Evolutionary conservation across 108 stramenopile species (phyloP).

Genomic region (Parietichytrium sp.): DNA sequence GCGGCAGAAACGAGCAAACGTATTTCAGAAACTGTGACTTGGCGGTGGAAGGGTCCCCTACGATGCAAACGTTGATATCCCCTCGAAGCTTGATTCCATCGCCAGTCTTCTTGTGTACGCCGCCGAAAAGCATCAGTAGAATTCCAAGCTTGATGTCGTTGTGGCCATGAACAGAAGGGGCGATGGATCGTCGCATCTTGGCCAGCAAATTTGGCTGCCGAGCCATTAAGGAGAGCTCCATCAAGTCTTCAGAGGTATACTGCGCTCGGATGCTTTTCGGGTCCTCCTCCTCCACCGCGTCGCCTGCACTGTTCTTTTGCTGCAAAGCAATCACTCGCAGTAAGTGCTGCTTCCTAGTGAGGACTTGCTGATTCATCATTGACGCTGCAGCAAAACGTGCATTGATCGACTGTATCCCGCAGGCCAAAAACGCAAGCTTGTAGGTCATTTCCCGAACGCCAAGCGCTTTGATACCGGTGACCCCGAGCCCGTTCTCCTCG

Average conservation of each 20-base stretch:
- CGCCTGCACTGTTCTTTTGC: conserved; percentile 50
- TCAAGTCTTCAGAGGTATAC: conserved; percentile 77
- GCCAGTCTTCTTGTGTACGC: conserved; percentile 90
- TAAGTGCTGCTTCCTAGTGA: conserved; percentile 45
- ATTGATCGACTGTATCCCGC: conserved; percentile 73
- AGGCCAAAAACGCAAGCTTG: conserved; percentile 86
- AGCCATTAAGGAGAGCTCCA: conserved; percentile 76
- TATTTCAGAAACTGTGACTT: conserved; percentile 97
- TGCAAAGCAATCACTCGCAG: conserved; percentile 37
- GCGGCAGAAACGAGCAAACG: conserved; percentile 85
- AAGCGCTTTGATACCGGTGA: conserved; percentile 79
- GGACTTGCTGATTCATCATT: conserved; percentile 45
- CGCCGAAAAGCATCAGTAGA: conserved; percentile 88
- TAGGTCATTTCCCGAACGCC: conserved; percentile 96
- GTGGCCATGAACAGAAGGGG: conserved; percentile 92
- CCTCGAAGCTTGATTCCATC: conserved; percentile 96
- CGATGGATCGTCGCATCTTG: conserved; percentile 63
- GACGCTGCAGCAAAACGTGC: conserved; percentile 39
- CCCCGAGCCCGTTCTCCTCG: conserved; percentile 59
- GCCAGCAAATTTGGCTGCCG: conserved; percentile 13
- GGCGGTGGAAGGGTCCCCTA: conserved; percentile 97
- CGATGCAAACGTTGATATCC: conserved; percentile 95
- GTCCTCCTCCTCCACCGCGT: conserved; percentile 49
- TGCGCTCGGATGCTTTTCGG: conserved; percentile 52
- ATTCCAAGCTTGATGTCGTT: conserved; percentile 92